Percentiles rank a stretch among this genome's conserved stretches.
phyloP scores from a whole-genome alignment of 2,329 filamentous ascomycete genomes.

The Arachnomyces sp. region DNA sequence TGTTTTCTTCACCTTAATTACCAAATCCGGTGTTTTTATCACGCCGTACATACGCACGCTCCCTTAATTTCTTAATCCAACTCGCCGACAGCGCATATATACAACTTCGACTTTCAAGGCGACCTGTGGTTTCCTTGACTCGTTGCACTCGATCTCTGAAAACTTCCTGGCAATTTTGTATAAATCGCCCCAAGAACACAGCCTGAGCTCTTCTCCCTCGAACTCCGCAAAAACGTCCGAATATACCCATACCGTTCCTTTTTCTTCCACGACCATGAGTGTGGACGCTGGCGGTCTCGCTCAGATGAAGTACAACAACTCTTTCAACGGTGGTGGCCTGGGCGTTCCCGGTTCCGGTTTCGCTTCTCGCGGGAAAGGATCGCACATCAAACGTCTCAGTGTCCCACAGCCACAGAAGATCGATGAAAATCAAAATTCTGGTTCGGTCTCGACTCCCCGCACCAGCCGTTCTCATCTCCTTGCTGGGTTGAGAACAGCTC shows the following conservation, averaged over 20 bases:
- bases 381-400: conserved; percentile 80
- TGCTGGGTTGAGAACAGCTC: conserved; percentile 85
- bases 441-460: conserved; percentile 70
- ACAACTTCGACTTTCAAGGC: background rate
- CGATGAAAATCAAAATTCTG: conserved; percentile 55
- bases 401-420: conserved; percentile 67
- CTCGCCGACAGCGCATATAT: too few relatives aligned
- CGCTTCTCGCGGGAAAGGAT: conserved; percentile 75
- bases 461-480: conserved; percentile 93
- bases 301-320: conserved; percentile 92
- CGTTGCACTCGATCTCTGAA: conserved; percentile 1
- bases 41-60: too few relatives aligned
- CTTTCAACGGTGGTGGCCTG: conserved; percentile 59
- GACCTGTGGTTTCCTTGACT: background rate
- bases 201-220: background rate
- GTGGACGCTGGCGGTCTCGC: conserved; percentile 97
- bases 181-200: conserved; percentile 1
- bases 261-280: conserved; percentile 27
- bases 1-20: too few relatives aligned
- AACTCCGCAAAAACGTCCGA: conserved; percentile 10
- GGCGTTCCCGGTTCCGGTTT: conserved; percentile 72
- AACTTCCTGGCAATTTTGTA: background rate
- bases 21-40: too few relatives aligned
- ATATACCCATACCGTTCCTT: conserved; percentile 19
- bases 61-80: too few relatives aligned